A percentile compares a stretch with the other conserved stretches of the same genome.
Evolutionary conservation across 2,329 filamentous ascomycete genomes (phyloP).

Genomic region (Botryotinia narcissicola): DNA sequence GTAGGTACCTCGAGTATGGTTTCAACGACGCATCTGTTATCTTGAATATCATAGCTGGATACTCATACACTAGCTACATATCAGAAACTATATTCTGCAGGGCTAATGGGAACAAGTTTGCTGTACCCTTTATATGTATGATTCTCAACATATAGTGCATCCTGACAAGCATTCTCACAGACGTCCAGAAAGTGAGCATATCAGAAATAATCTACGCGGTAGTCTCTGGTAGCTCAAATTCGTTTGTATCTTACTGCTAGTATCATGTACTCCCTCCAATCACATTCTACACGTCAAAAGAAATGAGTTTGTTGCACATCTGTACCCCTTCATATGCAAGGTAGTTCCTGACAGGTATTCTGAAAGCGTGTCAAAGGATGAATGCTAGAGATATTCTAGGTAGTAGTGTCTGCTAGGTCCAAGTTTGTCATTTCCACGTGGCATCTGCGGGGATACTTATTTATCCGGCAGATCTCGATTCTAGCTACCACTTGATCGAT

Average conservation of each 20-base stretch:
- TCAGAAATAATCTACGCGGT: neutral
- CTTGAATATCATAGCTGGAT: neutral
- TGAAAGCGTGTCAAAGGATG: neutral
- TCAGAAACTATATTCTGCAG: neutral
- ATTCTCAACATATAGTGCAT: neutral
- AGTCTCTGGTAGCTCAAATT: neutral
- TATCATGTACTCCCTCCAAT: neutral
- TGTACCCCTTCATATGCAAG: neutral
- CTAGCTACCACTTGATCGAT: neutral
- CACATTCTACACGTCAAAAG: neutral
- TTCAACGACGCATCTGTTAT: neutral
- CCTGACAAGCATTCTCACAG: neutral
- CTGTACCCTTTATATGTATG: neutral
- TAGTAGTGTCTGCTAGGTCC: neutral
- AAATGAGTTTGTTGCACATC: neutral
- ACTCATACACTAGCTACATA: neutral
- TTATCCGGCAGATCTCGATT: neutral
- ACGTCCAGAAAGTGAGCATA: neutral
- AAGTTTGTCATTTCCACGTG: neutral
- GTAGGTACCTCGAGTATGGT: no score
- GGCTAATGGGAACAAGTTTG: neutral
- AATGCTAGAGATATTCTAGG: neutral
- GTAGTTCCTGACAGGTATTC: neutral
- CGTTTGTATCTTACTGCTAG: neutral
- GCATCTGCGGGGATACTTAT: neutral